phyloP scores from a whole-genome alignment of 2,329 filamentous ascomycete species.

The Fusarium liriodendri region DNA sequence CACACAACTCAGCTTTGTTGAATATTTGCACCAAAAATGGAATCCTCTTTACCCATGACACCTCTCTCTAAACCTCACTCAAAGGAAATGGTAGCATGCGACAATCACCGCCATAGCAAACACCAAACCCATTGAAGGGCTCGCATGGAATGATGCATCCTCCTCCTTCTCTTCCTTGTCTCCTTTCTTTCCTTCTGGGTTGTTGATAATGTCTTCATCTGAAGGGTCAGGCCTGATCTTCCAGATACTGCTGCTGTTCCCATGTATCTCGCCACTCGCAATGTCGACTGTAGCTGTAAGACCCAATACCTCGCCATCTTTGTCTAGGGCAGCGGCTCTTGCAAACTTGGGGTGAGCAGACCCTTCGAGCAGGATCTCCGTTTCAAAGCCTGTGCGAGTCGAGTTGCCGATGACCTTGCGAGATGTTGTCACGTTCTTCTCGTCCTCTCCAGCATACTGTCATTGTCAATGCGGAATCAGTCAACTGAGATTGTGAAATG shows the following conservation, averaged over 20 bases:
- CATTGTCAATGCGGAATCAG: not conserved
- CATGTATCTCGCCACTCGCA: slow-evolving; percentile 29
- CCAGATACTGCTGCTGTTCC: slow-evolving; percentile 38
- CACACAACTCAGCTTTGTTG: slow-evolving; percentile 9
- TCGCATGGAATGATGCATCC: slow-evolving; percentile 20
- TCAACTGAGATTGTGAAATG: not conserved
- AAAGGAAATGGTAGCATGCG: slow-evolving; percentile 18
- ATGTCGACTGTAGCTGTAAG: slow-evolving; percentile 34
- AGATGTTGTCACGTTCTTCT: slow-evolving; percentile 26
- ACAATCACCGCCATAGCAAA: slow-evolving; percentile 24
- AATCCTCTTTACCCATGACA: not conserved
- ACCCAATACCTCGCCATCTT: slow-evolving; percentile 33
- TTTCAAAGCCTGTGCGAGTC: slow-evolving; percentile 36
- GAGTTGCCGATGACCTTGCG: slow-evolving; percentile 31
- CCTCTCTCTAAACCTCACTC: not conserved
- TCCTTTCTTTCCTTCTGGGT: not conserved
- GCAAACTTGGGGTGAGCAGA: slow-evolving; percentile 16
- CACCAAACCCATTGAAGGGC: not conserved
- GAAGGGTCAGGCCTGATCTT: slow-evolving; percentile 6
- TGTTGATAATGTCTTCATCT: not conserved
- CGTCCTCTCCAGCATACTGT: slow-evolving; percentile 33
- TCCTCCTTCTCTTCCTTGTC: slow-evolving; percentile 11
- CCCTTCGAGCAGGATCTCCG: slow-evolving; percentile 20
- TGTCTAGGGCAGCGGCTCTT: slow-evolving; percentile 29
- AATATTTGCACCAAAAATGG: slow-evolving; percentile 33